Evolutionary conservation across 371 early-diverging fungal genomes (phyloP).

Genomic region (Thermomucor indicae-seudaticae): DNA sequence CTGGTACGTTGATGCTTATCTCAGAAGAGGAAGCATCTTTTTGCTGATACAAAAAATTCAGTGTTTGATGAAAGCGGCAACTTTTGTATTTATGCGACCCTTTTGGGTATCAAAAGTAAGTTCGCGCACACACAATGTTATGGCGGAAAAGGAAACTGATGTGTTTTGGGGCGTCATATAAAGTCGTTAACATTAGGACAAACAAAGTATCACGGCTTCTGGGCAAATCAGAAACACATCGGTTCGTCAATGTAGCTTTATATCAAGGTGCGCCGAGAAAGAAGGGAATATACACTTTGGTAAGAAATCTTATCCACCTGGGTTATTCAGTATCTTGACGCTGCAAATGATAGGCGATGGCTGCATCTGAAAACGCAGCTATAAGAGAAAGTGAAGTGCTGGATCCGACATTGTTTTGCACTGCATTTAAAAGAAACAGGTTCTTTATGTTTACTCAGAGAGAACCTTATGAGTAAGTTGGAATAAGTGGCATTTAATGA

Average conservation of each 20-base stretch:
- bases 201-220: constrained; percentile 82
- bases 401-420: constrained; percentile 88
- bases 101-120: constrained; percentile 90
- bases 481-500: background rate
- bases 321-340: background rate
- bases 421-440: constrained; percentile 87
- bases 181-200: constrained; percentile 74
- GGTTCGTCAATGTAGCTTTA: constrained; percentile 86
- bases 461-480: constrained; percentile 74
- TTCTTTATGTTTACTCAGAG: constrained; percentile 89
- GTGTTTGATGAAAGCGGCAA: constrained; percentile 92
- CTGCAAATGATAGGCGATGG: constrained; percentile 74
- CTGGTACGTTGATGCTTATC: constrained; percentile 39
- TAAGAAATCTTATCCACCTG: constrained; percentile 9
- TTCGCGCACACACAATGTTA: too few relatives aligned
- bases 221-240: constrained; percentile 86
- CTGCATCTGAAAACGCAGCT: constrained; percentile 83
- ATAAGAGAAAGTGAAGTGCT: constrained; percentile 62
- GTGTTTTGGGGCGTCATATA: background rate
- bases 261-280: constrained; percentile 87
- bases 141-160: background rate
- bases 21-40: background rate
- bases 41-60: constrained; percentile 13
- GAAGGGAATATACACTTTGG: constrained; percentile 72
- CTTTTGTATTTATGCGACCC: constrained; percentile 85